phyloP scores from a whole-genome alignment of 495 filamentous ascomycete species.

The Parathielavia hyrcaniae region DNA sequence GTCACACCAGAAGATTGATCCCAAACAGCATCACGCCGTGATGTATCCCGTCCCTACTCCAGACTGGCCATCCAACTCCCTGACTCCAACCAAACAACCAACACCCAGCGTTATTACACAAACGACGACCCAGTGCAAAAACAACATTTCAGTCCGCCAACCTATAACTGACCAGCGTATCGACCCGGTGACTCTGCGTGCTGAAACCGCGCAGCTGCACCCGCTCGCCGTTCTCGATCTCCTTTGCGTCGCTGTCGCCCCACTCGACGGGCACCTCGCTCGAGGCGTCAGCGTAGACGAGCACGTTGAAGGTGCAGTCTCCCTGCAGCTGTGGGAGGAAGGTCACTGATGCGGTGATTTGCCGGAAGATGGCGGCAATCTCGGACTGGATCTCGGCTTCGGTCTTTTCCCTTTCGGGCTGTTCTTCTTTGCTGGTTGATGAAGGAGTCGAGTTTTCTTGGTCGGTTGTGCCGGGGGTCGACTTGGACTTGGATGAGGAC shows the following conservation, averaged over 20 bases:
- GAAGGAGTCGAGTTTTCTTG: slow-evolving; percentile 38
- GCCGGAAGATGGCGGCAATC: slow-evolving; percentile 91
- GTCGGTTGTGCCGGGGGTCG: slow-evolving; percentile 41
- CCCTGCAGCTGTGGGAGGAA: slow-evolving; percentile 90
- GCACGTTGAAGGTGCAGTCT: slow-evolving; percentile 95
- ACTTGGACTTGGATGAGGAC: neutral
- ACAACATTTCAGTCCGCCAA: slow-evolving; percentile 35
- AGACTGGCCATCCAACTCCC: neutral
- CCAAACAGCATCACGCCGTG: too few species aligned
- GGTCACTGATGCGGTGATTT: slow-evolving; percentile 96
- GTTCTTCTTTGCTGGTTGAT: slow-evolving; percentile 26
- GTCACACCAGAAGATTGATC: neutral
- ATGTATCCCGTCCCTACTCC: neutral
- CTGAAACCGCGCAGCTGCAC: slow-evolving; percentile 94
- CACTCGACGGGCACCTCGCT: slow-evolving; percentile 96
- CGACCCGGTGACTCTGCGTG: slow-evolving; percentile 86
- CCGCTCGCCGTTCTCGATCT: slow-evolving; percentile 92
- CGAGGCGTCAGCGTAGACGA: slow-evolving; percentile 95
- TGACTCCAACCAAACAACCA: neutral
- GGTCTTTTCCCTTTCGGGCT: slow-evolving; percentile 56
- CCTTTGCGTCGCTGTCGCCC: slow-evolving; percentile 97
- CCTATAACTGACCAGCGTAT: slow-evolving; percentile 90
- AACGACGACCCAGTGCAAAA: neutral
- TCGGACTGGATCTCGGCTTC: slow-evolving; percentile 89
- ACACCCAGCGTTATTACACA: neutral